These are phyloP conservation scores for Mycena haematopus DNA, from an alignment of 768 basidiomycete species.

Conservation along the genomic window DNA sequence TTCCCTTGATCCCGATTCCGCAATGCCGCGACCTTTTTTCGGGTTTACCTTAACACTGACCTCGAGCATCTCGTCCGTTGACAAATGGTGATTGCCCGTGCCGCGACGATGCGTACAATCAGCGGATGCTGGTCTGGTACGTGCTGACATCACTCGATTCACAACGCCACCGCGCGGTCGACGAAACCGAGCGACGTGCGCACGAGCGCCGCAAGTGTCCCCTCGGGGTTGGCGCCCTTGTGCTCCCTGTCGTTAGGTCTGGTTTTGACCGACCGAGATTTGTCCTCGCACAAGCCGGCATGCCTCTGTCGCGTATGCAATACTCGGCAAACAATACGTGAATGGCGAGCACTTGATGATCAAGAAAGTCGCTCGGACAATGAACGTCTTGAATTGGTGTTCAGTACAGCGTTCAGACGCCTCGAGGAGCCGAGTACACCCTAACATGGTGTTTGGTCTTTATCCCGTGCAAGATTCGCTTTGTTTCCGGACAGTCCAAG, in stretches of 20 bases:
- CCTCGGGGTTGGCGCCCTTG: constrained; percentile 25
- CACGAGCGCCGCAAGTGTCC: constrained; percentile 27
- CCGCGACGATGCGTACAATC: constrained; percentile 49
- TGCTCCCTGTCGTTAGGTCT: constrained; percentile 44
- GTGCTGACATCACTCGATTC: constrained; percentile 36
- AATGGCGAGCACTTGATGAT: constrained; percentile 56
- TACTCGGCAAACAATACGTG: neutral
- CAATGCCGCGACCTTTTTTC: constrained; percentile 53
- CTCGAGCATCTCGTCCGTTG: constrained; percentile 64
- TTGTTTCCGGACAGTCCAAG: constrained; percentile 10
- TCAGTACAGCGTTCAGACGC: constrained; percentile 43
- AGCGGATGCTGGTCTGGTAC: constrained; percentile 43
- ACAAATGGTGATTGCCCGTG: constrained; percentile 61
- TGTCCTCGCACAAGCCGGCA: constrained; percentile 66
- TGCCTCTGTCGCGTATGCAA: constrained; percentile 38
- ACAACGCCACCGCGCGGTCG: constrained; percentile 32
- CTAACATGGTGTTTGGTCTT: constrained; percentile 11
- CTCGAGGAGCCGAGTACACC: constrained; percentile 51
- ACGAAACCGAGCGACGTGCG: constrained; percentile 27
- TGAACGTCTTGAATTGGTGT: constrained; percentile 48
- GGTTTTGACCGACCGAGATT: too few species aligned
- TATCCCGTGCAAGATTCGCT: constrained; percentile 5
- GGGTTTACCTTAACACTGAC: constrained; percentile 68
- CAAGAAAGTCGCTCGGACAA: constrained; percentile 57
- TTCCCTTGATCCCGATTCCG: constrained; percentile 57